Conservation (phyloP, 441 rosid genomes). For the Dalechampia spathulata region DNA sequence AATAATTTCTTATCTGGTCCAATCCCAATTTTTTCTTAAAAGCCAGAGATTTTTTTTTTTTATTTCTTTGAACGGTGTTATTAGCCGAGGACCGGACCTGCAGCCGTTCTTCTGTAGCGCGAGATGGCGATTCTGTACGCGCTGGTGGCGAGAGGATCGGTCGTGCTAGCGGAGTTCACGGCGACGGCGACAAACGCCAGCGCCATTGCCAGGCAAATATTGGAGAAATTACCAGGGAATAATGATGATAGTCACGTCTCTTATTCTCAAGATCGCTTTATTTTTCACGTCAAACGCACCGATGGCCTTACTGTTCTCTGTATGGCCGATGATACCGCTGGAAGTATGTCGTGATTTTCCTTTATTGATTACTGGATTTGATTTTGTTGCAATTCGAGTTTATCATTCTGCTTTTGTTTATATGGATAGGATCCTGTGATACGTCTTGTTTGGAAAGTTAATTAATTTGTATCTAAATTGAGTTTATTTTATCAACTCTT, state of each 20-base stretch:
- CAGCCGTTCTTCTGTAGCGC: no score
- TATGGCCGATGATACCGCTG: constrained; percentile 93
- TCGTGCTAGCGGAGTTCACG: constrained; percentile 78
- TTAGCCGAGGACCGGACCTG: no score
- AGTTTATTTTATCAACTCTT: no score
- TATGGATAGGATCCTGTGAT: no score
- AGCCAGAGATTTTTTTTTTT: no score
- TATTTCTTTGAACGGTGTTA: no score
- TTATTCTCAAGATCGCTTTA: constrained; percentile 82
- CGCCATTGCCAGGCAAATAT: constrained; percentile 68
- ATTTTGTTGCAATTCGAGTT: background rate
- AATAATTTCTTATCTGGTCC: no score
- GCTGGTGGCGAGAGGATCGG: constrained; percentile 82
- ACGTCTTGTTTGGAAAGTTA: no score
- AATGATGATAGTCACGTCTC: constrained; percentile 64
- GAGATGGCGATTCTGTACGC: constrained; percentile 88
- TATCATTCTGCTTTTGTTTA: background rate
- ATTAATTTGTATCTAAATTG: no score
- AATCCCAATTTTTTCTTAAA: no score
- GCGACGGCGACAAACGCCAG: constrained; percentile 78
- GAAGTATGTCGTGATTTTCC: constrained; percentile 36
- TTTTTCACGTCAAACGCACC: constrained; percentile 87
- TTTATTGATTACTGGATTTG: background rate
- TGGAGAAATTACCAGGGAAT: constrained; percentile 63
- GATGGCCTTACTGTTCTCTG: constrained; percentile 95